These are phyloP conservation scores for Dinochytrium kinnereticum DNA, from an alignment of 371 early-diverging fungal genomes.

Conservation along the genomic window DNA sequence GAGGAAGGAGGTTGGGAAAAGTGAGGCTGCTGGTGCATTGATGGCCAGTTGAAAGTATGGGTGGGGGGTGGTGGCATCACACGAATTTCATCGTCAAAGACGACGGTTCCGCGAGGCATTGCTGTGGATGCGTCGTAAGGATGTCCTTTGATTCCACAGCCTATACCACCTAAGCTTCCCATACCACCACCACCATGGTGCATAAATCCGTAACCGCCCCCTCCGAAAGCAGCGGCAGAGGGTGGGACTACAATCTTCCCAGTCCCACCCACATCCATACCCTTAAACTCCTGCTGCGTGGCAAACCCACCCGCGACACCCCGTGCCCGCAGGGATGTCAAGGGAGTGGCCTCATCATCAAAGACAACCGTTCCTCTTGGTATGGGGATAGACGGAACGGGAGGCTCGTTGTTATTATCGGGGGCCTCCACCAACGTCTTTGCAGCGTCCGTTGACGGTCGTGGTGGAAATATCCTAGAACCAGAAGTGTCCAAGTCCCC, in stretches of 20 bases:
- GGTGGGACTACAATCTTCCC: not conserved
- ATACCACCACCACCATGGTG: too few relatives aligned
- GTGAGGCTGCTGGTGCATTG: too few relatives aligned
- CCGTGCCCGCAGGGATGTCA: not conserved
- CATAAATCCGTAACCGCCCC: too few relatives aligned
- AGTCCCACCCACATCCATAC: not conserved
- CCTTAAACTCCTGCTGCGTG: not conserved
- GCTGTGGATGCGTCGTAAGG: not conserved
- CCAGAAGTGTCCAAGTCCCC: not conserved
- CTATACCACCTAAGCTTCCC: too few relatives aligned
- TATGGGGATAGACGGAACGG: not conserved
- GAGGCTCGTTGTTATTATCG: not conserved
- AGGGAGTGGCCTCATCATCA: not conserved
- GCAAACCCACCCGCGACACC: not conserved
- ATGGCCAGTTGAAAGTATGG: not conserved
- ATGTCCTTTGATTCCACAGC: not conserved
- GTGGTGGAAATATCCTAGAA: not conserved
- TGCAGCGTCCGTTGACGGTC: constrained; percentile 4
- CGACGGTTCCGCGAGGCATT: not conserved
- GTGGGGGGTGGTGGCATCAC: not conserved
- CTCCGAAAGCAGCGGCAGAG: not conserved
- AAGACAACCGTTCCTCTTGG: constrained; percentile 1
- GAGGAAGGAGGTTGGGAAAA: not conserved
- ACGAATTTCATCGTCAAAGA: not conserved
- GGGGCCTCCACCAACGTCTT: not conserved